Base-by-base conservation (phyloP, 1,284 basidiomycete genomes). In the Schizophyllum amplum region DNA sequence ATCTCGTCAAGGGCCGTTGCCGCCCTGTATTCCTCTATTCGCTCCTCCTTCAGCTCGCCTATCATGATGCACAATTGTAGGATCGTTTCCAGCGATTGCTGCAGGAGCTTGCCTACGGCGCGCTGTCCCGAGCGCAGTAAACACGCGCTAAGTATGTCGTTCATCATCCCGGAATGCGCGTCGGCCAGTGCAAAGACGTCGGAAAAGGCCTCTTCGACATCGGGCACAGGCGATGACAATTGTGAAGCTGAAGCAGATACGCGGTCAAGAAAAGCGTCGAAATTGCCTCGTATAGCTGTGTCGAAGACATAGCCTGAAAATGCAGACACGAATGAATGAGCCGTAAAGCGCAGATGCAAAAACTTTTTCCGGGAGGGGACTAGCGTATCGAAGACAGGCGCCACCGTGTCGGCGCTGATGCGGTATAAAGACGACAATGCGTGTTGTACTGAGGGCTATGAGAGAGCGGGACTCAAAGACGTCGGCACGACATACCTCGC, bases 131-230 rank as follows among this genome's bases (percentile, higher is more conserved):
- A 82, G 42, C 87, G 75, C 27, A 94, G 71, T n/a, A 94, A 72
- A 66, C 90, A 93, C 11, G 89, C 85, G 55, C 79, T 83, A 24
- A 93, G 75, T 25, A 94, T 84, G 60, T 86, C 80, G 66, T 94
- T 87, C 62, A 94, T 70, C 53, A 90, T 72, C 4, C 72, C 68
- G 1, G 88, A 87, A 69, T 94, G 92, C 47, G 79, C 76, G 9
- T 80, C 75, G 0, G 87, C 81, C 11, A 94, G 76, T 21, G 84
- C 78, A 67, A 92, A 92, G 4, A 92, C 83, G 59, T 92, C 90
- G n/a, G 76, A 70, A 63, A 86, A 87, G 15, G 67, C 66, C 23
- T 67, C 64, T 23, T 49, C 51, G 6, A 6, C 27, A 6, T 33
- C 27, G 27, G 13, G 63, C 54, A 1, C 62, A 58, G 22, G 62